These are phyloP conservation scores for Fomitopsis serialis DNA, from an alignment of 768 basidiomycete species.

Conservation along the genomic window DNA sequence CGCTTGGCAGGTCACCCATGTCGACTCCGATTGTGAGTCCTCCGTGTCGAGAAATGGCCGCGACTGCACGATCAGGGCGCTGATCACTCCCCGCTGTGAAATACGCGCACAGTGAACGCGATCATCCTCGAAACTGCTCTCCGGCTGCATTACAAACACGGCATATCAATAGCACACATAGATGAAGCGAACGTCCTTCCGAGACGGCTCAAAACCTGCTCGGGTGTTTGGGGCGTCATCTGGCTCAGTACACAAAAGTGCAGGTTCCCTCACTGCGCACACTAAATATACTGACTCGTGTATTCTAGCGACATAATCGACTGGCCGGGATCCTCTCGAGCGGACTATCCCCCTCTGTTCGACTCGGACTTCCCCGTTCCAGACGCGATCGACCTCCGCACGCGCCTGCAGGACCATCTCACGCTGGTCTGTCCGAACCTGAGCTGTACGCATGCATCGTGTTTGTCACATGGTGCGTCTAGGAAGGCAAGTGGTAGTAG, in stretches of 20 bases:
- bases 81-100: no score
- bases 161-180: conserved; percentile 38
- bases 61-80: no score
- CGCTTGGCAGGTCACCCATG: conserved; percentile 42
- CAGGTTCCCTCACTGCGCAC: background rate
- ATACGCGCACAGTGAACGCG: conserved; percentile 29
- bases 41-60: no score
- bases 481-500: background rate
- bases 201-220: background rate
- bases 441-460: conserved; percentile 17
- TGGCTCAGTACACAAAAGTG: conserved; percentile 8
- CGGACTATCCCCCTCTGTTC: background rate
- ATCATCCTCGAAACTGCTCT: conserved; percentile 44
- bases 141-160: conserved; percentile 33
- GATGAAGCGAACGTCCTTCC: conserved; percentile 25
- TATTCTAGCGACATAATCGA: conserved; percentile 27
- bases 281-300: background rate
- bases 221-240: conserved; percentile 4
- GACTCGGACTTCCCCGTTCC: conserved; percentile 10
- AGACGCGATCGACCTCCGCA: conserved; percentile 3
- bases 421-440: conserved; percentile 19
- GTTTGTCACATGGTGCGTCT: conserved; percentile 16
- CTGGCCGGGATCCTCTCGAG: conserved; percentile 13
- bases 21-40: conserved; percentile 37
- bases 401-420: conserved; percentile 12